These are phyloP conservation scores for Picea abies DNA, from an alignment of 83 land plant genomes.

Conservation along the genomic window DNA sequence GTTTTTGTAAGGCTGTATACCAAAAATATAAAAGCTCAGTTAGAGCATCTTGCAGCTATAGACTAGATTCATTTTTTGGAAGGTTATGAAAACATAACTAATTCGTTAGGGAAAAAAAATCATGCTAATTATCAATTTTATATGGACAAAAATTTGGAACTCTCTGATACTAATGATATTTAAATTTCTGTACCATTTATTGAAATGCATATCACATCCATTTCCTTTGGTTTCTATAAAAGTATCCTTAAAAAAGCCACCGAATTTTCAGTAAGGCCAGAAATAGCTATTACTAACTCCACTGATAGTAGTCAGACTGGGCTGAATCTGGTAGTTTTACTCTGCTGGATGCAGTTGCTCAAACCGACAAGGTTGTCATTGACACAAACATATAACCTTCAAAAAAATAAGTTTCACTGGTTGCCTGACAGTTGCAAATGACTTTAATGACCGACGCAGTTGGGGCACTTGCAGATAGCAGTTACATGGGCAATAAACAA, in stretches of 20 bases:
- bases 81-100: no score
- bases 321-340: neutral
- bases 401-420: neutral
- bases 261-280: neutral
- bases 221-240: neutral
- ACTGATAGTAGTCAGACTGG: neutral
- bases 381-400: neutral
- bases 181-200: neutral
- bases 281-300: neutral
- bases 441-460: neutral
- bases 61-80: no score
- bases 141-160: neutral
- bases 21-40: no score
- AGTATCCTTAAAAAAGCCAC: neutral
- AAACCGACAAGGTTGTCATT: neutral
- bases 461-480: neutral
- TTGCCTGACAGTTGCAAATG: neutral
- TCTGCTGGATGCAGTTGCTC: neutral
- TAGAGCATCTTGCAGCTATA: no score
- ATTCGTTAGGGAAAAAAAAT: no score
- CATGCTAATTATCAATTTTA: no score
- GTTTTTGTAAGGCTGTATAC: no score
- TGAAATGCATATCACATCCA: neutral
- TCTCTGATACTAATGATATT: neutral
- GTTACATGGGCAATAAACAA: neutral